Evolutionary conservation across 2,329 filamentous ascomycete species (phyloP), one percentile per base, ranked within the genome.

Genomic region (Fusarium dimerum): DNA sequence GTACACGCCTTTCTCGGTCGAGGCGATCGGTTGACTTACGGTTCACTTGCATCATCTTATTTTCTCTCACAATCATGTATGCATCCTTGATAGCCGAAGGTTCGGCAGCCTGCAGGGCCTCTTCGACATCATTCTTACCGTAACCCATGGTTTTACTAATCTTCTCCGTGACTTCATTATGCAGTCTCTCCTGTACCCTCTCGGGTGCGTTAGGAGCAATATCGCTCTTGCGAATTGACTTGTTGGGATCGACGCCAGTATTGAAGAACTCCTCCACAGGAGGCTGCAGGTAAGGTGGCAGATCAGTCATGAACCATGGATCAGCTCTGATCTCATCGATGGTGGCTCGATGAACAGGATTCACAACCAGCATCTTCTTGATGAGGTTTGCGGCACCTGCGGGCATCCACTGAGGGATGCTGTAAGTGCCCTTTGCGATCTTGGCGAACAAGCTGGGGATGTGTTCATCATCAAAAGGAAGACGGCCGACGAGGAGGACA

Each of bases 91-190:
- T 97, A 11, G 94, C 92, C 52, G 92, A 97, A 12, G 94, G 94
- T 70, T 99, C 94, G 48, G 94, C 86, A 51, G 91, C 92, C 66
- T 89, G 88, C 57, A 99, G 78, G 18, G 94, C 93, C 72, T 97
- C 94, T 68, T 97, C 89, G 48, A 99, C 93, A 76, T 99, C 94
- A 56, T 88, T 88, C 70, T 90, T 93, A 36, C 89, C 92, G 69
- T 99, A 99, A 54, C 94, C 94, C 92, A 99, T 97, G 1, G 92
- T 97, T 75, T 93, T 94, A 66, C 93, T 94, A 48, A 99, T 88
- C 78, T 97, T 97, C 54, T 92, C 89, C 6, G 96, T 93, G 4
- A 97, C 93, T 60, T 91, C 88, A 54, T 94, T 86, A 69, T 97
- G 92, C 29, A 99, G 82, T 73, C 92, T 91, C 73, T 96, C 90